Evolutionary conservation across 768 basidiomycete genomes (phyloP).

Genomic region (Cystofilobasidium capitatum): DNA sequence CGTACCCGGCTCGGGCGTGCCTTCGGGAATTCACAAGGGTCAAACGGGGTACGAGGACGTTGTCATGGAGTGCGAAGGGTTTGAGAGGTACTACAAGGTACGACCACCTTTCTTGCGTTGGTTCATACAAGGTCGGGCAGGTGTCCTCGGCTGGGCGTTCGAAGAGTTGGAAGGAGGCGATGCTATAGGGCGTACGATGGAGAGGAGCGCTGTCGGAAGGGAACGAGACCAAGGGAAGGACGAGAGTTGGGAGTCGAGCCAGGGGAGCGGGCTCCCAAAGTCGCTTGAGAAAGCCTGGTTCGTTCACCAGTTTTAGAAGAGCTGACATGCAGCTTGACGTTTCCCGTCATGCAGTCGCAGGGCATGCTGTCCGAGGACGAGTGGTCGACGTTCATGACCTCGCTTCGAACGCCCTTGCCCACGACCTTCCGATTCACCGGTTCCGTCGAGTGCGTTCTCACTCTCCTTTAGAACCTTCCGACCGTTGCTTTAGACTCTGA

Average conservation of each 20-base stretch:
- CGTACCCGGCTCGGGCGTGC: not conserved
- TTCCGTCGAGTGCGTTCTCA: constrained; percentile 57
- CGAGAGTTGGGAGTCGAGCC: too few relatives aligned
- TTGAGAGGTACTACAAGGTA: constrained; percentile 45
- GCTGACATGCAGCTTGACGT: not conserved
- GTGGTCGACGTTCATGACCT: constrained; percentile 62
- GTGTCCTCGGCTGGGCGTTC: too few relatives aligned
- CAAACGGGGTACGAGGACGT: constrained; percentile 1
- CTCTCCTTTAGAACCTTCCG: constrained; percentile 2
- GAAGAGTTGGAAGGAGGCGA: too few relatives aligned
- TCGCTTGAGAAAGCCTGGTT: too few relatives aligned
- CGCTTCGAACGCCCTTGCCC: constrained; percentile 63
- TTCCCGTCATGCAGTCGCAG: constrained; percentile 46
- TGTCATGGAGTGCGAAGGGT: constrained; percentile 25
- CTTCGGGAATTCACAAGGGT: not conserved
- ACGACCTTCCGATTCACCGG: constrained; percentile 91
- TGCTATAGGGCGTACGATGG: too few relatives aligned
- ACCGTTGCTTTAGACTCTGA: constrained; percentile 40
- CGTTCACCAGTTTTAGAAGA: too few relatives aligned
- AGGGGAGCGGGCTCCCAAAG: too few relatives aligned
- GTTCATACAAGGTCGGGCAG: not conserved
- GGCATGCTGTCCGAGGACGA: constrained; percentile 61
- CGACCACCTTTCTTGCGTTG: constrained; percentile 3
- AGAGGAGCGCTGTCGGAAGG: too few relatives aligned
- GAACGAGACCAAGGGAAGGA: too few relatives aligned